Evolutionary conservation across 2,329 filamentous ascomycete species (phyloP), one percentile per base, ranked within the genome.

Genomic region (Trichoderma atrobrunneum): DNA sequence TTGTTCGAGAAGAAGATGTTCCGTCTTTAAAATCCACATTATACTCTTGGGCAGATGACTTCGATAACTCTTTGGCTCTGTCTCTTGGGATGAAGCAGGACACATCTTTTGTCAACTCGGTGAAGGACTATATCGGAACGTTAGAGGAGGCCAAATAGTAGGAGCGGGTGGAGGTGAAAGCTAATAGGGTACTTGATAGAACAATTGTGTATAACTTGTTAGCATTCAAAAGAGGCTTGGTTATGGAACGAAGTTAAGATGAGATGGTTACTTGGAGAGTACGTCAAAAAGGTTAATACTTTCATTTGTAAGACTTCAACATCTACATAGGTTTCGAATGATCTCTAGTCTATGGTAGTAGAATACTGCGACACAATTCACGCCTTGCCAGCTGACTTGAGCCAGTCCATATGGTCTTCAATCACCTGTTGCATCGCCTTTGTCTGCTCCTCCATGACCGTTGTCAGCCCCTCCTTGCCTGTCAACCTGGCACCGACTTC

Each of bases 381-480:
- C 1, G n/a, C 48, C n/a, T 51, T 51, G 1, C 48, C 48, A 8
- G 48, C 48, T 51, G 48, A 51, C 48, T 51, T 51, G 11, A 51
- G n/a, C 48, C 48, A 51, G n/a, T 51, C 48, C 48, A 51, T 51
- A 11, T 51, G 48, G n/a, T 24, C 48, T 6, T 51, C 48, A 24
- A 51, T 51, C n/a, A 51, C 48, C n/a, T 51, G 21, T 3, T 51
- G 48, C 48, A 51, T 51, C 5, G 48, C 48, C 6, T 24, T 51
- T 24, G 48, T 51, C 48, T 51, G 48, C n/a, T 51, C 48, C n/a
- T 51, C 48, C 48, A 51, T 51, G 4, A 51, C 48, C 5, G 48
- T 51, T 51, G 48, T 51, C n/a, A 51, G 48, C 48, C n/a, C n/a
- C 10, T 51, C 48, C 48, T 51, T 51, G n/a, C 48, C 48, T 21